Conservation (phyloP, 2,329 filamentous ascomycete genomes). For the Pseudopyrenochaeta lycopersici region DNA sequence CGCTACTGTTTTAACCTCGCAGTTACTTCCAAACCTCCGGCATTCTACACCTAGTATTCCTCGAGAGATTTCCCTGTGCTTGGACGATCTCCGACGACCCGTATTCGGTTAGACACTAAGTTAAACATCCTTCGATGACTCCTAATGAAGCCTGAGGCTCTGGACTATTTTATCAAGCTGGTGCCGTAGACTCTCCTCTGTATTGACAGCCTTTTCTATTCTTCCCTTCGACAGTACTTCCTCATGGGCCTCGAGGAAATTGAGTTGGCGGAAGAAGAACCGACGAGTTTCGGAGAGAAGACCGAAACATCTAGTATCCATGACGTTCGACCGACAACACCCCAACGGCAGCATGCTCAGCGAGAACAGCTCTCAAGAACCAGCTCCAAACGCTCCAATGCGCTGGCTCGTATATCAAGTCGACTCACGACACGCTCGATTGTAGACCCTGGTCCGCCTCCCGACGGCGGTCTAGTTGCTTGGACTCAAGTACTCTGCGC, state of each 20-base stretch:
- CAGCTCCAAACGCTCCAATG: slow-evolving; percentile 20
- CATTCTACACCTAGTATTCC: not conserved
- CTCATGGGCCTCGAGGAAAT: not conserved
- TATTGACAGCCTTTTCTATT: not conserved
- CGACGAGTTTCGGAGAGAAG: slow-evolving; percentile 14
- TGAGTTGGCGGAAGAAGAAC: not conserved
- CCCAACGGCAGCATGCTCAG: not conserved
- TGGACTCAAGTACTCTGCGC: slow-evolving; percentile 44
- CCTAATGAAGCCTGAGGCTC: not conserved
- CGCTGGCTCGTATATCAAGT: slow-evolving; percentile 41
- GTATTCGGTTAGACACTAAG: not conserved
- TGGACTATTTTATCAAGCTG: too few species aligned
- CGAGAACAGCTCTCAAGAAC: slow-evolving; percentile 13
- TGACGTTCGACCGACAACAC: slow-evolving; percentile 6
- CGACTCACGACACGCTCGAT: slow-evolving; percentile 44
- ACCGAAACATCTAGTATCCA: slow-evolving; percentile 8
- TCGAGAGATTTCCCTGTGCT: not conserved
- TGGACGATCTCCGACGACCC: not conserved
- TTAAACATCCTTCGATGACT: not conserved
- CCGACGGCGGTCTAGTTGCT: slow-evolving; percentile 53
- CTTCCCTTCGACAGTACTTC: not conserved
- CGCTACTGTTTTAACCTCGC: not conserved
- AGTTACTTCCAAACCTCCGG: not conserved
- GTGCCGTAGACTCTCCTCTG: too few species aligned
- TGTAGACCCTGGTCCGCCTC: slow-evolving; percentile 47